Percentiles rank a stretch among this genome's conserved stretches.
These are phyloP conservation scores for Prunus dulcis DNA, from an alignment of 306 rosid species.

Conservation along the genomic window DNA sequence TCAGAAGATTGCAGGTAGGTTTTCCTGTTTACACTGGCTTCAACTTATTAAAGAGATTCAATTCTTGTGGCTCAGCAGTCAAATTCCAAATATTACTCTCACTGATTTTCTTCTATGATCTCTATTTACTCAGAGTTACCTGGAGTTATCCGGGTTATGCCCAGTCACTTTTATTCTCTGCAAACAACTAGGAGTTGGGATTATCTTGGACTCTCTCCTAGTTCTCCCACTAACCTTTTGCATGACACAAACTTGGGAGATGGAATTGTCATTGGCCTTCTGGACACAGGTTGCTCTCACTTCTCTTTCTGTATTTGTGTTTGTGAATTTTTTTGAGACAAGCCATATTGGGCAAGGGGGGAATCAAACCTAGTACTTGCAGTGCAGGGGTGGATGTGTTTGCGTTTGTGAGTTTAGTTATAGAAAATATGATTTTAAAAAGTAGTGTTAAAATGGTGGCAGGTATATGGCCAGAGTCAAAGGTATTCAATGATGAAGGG, in stretches of 20 bases:
- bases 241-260: slow-evolving; percentile 14
- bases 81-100: too few species aligned
- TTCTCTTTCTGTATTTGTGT: too few species aligned
- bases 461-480: slow-evolving; percentile 16
- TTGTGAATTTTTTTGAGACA: too few species aligned
- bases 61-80: too few species aligned
- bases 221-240: background rate
- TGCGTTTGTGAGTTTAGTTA: too few species aligned
- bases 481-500: background rate
- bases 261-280: slow-evolving; percentile 6
- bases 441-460: background rate
- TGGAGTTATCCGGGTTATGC: background rate
- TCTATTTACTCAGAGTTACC: background rate
- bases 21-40: too few species aligned
- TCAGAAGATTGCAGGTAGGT: slow-evolving; percentile 22
- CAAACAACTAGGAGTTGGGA: slow-evolving; percentile 20
- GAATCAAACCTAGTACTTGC: too few species aligned
- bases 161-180: background rate
- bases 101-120: background rate
- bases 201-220: slow-evolving; percentile 8
- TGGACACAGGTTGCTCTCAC: too few species aligned
- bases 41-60: background rate
- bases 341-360: too few species aligned
- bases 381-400: too few species aligned
- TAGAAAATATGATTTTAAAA: too few species aligned